A percentile compares a stretch with the other conserved stretches of the same genome.
phyloP scores from a whole-genome alignment of 331 rosid species.

The Malus hybrid region DNA sequence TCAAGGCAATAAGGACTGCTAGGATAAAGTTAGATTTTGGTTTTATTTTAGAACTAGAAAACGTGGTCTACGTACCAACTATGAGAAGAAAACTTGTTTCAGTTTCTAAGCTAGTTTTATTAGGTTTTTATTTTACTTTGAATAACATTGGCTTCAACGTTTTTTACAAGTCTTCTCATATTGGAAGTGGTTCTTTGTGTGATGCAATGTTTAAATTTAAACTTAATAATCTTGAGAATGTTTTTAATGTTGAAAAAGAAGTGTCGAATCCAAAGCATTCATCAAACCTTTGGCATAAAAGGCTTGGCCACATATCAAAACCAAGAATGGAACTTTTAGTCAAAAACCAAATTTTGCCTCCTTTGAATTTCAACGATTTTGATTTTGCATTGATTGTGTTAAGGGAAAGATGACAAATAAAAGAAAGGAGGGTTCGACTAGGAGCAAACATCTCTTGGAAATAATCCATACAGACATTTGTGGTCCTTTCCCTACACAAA shows the following conservation, averaged over 20 bases:
- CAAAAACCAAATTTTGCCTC: neutral
- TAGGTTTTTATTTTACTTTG: too few relatives aligned
- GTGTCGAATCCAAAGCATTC: rapidly evolving
- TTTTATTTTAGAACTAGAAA: neutral
- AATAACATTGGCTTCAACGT: neutral
- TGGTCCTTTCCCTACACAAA: too few relatives aligned
- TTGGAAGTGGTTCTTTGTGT: neutral
- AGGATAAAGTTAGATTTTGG: too few relatives aligned
- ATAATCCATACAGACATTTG: too few relatives aligned
- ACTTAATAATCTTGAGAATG: rapidly evolving
- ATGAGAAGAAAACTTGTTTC: too few relatives aligned
- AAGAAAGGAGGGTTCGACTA: too few relatives aligned
- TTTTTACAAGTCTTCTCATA: too few relatives aligned
- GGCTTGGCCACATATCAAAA: neutral
- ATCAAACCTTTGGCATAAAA: neutral
- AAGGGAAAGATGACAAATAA: neutral
- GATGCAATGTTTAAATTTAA: neutral
- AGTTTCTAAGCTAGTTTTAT: too few relatives aligned
- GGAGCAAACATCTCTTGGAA: too few relatives aligned
- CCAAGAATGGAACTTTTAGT: neutral
- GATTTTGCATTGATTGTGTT: neutral
- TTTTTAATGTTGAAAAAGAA: neutral
- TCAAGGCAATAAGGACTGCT: too few relatives aligned
- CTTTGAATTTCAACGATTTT: neutral
- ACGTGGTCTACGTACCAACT: too few relatives aligned